Percentiles rank a stretch among this genome's conserved stretches.
These are phyloP conservation scores for Cryphonectria parasitica DNA, from an alignment of 2,329 filamentous ascomycete species.

Conservation along the genomic window DNA sequence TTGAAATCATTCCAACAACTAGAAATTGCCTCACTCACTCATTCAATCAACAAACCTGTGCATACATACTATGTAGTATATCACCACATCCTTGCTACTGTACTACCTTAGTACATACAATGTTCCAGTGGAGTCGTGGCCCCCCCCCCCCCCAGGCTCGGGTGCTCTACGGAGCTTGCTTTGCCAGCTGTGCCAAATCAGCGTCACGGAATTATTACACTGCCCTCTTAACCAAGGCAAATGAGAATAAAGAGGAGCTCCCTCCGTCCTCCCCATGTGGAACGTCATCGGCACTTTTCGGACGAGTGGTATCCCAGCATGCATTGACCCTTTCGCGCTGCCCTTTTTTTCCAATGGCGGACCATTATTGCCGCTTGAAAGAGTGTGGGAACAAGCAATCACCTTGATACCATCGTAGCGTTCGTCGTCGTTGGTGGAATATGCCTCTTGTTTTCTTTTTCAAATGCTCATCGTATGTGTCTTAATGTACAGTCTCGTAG, in stretches of 20 bases:
- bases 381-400: not conserved
- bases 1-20: not conserved
- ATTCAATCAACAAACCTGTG: not conserved
- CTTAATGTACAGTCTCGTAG: constrained; percentile 4
- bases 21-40: not conserved
- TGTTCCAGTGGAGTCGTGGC: not conserved
- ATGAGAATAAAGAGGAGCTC: not conserved
- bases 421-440: not conserved
- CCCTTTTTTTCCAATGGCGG: not conserved
- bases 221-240: not conserved
- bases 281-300: not conserved
- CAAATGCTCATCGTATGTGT: not conserved
- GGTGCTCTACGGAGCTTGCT: not conserved
- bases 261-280: not conserved
- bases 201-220: not conserved
- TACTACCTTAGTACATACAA: not conserved
- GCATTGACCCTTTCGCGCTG: not conserved
- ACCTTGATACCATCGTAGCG: not conserved
- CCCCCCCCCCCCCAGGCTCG: not conserved
- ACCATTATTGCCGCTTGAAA: not conserved
- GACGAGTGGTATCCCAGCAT: not conserved
- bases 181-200: not conserved
- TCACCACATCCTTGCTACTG: not conserved
- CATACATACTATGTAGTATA: not conserved
- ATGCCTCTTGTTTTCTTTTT: not conserved